Conservation (phyloP, 1,139 yeast species). For the Geotrichum cucujoidarum region DNA sequence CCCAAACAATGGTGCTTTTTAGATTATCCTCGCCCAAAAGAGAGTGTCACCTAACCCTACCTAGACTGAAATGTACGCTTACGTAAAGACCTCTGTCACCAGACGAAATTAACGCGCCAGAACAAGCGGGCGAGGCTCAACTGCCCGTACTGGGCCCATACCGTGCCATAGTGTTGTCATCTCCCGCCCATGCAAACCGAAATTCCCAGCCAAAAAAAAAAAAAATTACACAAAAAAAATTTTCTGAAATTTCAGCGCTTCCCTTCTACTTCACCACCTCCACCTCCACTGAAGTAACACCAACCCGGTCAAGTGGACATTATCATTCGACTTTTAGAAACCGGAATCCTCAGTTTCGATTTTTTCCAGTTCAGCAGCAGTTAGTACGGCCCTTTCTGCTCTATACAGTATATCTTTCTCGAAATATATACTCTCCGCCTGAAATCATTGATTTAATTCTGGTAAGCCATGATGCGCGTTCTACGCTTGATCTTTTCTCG, state of each 20-base stretch:
- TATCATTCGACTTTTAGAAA: not conserved
- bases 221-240: constrained; percentile 1
- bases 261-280: constrained; percentile 1
- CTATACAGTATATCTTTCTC: constrained; percentile 4
- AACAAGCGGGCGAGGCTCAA: no score
- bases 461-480: not conserved
- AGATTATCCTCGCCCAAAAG: no score
- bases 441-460: not conserved
- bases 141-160: no score
- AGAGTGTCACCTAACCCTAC: no score
- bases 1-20: no score
- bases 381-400: not conserved
- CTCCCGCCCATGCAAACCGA: no score
- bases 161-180: no score
- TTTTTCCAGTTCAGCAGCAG: not conserved
- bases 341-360: not conserved
- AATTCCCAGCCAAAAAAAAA: not conserved
- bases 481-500: not conserved
- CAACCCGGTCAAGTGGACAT: constrained; percentile 7
- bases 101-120: no score
- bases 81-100: no score
- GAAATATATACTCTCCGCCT: not conserved
- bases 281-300: constrained; percentile 3
- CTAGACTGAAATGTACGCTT: no score
- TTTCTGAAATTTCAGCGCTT: constrained; percentile 7